These are phyloP conservation scores for Lagerstroemia speciosa DNA, from an alignment of 345 rosid genomes.

Conservation along the genomic window DNA sequence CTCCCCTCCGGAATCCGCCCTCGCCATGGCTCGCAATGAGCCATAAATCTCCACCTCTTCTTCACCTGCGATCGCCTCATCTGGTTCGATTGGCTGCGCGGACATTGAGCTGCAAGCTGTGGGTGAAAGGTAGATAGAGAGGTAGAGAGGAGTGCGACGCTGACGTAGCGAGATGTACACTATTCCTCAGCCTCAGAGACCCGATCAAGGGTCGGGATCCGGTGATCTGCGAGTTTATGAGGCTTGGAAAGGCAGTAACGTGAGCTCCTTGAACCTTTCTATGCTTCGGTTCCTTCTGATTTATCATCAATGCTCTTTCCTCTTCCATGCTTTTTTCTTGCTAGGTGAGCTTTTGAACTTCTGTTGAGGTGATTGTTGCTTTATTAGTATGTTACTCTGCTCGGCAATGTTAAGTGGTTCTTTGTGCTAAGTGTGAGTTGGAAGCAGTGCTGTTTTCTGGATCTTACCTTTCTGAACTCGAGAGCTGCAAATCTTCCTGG, in stretches of 20 bases:
- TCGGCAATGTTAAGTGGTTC: neutral
- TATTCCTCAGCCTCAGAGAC: conserved; percentile 77
- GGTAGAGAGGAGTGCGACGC: neutral
- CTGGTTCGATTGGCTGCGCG: neutral
- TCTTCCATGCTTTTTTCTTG: neutral
- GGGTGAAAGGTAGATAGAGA: conserved; percentile 3
- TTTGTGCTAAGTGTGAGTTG: neutral
- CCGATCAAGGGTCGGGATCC: conserved; percentile 60
- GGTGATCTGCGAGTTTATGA: conserved; percentile 63
- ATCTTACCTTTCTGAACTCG: neutral
- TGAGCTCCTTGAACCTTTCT: conserved; percentile 21
- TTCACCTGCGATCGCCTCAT: too few species aligned
- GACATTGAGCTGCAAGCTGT: neutral
- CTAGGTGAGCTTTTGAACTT: neutral
- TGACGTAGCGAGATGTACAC: conserved; percentile 48
- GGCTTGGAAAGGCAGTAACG: conserved; percentile 95
- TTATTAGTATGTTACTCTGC: neutral
- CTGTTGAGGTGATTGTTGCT: neutral
- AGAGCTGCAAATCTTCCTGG: neutral
- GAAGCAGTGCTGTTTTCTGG: neutral
- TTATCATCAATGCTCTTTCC: neutral
- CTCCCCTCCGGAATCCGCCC: neutral
- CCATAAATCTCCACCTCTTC: neutral
- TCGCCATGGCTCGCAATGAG: neutral
- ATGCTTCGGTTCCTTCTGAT: neutral